Percentiles rank a stretch among this genome's conserved stretches.
These are phyloP conservation scores for Neurospora sp. DNA, from an alignment of 495 filamentous ascomycete species.

Conservation along the genomic window DNA sequence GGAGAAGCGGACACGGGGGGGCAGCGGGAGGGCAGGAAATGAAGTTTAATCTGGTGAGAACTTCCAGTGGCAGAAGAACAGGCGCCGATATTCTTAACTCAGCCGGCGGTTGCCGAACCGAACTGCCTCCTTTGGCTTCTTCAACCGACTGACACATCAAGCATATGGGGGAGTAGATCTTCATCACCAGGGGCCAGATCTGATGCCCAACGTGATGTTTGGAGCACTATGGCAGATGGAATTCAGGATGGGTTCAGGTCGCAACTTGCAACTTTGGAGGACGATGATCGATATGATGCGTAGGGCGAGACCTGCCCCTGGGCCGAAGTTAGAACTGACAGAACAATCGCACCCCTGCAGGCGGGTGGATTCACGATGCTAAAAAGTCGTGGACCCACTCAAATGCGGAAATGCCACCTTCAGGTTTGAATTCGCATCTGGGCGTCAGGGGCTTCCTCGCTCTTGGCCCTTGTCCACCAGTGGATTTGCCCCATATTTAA, in stretches of 20 bases:
- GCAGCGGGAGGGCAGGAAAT: neutral
- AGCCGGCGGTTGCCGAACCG: neutral
- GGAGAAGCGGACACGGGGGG: neutral
- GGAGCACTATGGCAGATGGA: neutral
- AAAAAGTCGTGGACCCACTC: neutral
- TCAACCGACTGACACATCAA: neutral
- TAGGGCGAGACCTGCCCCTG: neutral
- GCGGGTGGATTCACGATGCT: neutral
- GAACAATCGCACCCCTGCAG: neutral
- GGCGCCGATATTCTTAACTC: neutral
- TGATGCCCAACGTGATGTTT: neutral
- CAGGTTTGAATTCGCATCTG: neutral
- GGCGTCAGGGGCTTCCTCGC: neutral
- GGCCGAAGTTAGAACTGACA: neutral
- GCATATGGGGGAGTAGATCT: neutral
- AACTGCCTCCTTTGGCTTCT: neutral
- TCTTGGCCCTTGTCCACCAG: neutral
- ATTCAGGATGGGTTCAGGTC: no score
- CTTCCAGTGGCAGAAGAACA: neutral
- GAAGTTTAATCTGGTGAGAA: neutral
- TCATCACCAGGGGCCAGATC: neutral
- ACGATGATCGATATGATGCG: neutral
- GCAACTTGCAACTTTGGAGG: neutral
- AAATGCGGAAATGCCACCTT: neutral
- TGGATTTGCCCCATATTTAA: neutral